phyloP scores from a whole-genome alignment of 1,139 yeast genomes.

The Suhomyces yuchorum region DNA sequence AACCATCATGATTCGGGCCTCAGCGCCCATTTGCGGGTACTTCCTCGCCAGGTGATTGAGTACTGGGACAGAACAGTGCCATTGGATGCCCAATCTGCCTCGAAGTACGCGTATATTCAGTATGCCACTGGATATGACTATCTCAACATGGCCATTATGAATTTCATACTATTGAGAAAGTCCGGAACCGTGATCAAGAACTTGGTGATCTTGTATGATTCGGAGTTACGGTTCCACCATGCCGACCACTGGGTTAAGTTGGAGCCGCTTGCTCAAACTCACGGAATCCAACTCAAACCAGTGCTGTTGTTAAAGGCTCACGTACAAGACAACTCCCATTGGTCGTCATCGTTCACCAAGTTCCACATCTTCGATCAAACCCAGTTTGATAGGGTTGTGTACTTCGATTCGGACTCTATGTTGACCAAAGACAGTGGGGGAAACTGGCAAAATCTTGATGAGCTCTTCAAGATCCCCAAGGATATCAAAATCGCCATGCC shows the following conservation, averaged over 20 bases:
- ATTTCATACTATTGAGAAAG: conserved; percentile 28
- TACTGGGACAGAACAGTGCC: conserved; percentile 13
- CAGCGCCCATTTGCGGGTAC: conserved; percentile 22
- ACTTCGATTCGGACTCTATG: conserved; percentile 49
- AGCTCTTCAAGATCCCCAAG: conserved; percentile 33
- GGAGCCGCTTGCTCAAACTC: conserved; percentile 10
- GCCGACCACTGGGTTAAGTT: conserved; percentile 14
- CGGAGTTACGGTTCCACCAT: conserved; percentile 18
- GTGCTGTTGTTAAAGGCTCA: conserved; percentile 20
- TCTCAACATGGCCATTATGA: conserved; percentile 36
- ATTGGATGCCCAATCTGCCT: neutral
- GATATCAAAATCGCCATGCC: conserved; percentile 37
- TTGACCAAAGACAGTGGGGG: conserved; percentile 21
- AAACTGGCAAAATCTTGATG: conserved; percentile 29
- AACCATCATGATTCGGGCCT: conserved; percentile 19
- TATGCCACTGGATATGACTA: conserved; percentile 40
- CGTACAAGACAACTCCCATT: conserved; percentile 29
- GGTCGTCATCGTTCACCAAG: conserved; percentile 59
- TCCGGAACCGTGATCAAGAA: conserved; percentile 26
- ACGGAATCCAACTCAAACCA: conserved; percentile 25
- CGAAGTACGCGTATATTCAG: conserved; percentile 35
- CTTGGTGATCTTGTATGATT: conserved; percentile 31
- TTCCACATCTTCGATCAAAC: conserved; percentile 52
- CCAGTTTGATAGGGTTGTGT: conserved; percentile 43
- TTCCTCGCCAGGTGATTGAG: conserved; percentile 27